These are phyloP conservation scores for Thelonectria rubi DNA, from an alignment of 2,329 filamentous ascomycete genomes.

Conservation along the genomic window DNA sequence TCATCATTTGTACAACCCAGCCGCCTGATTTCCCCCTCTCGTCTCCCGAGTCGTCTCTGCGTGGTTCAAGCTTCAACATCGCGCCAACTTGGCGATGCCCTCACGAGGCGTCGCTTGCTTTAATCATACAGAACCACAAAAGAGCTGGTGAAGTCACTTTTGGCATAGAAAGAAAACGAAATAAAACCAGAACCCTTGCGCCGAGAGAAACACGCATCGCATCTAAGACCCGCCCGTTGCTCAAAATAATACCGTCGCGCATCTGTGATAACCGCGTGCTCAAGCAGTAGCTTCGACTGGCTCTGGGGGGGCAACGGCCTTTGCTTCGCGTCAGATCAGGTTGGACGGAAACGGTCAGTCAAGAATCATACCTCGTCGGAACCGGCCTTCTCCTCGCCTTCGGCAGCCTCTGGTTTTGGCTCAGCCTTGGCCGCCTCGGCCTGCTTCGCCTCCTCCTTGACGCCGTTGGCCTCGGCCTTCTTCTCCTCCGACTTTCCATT, in stretches of 20 bases:
- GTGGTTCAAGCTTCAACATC: slow-evolving; percentile 28
- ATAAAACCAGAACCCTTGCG: slow-evolving; percentile 41
- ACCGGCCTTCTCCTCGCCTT: slow-evolving; percentile 36
- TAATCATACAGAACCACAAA: slow-evolving; percentile 43
- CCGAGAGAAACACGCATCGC: slow-evolving; percentile 35
- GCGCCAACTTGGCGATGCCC: slow-evolving; percentile 27
- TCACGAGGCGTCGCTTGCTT: slow-evolving; percentile 27
- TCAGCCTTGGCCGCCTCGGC: slow-evolving; percentile 44
- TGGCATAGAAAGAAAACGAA: slow-evolving; percentile 37
- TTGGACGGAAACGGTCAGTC: not conserved
- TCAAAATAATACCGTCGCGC: slow-evolving; percentile 16
- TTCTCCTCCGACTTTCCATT: slow-evolving; percentile 58
- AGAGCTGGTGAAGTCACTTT: slow-evolving; percentile 40
- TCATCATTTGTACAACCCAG: slow-evolving; percentile 40
- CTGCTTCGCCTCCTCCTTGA: slow-evolving; percentile 51
- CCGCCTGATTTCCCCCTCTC: slow-evolving; percentile 16
- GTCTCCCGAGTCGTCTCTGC: slow-evolving; percentile 10
- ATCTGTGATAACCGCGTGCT: slow-evolving; percentile 6
- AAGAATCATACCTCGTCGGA: slow-evolving; percentile 49
- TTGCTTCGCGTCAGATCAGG: slow-evolving; percentile 24
- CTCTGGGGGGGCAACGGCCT: slow-evolving; percentile 45
- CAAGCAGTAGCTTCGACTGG: slow-evolving; percentile 51
- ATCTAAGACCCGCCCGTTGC: slow-evolving; percentile 36
- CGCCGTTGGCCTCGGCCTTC: slow-evolving; percentile 51
- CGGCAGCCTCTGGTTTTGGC: slow-evolving; percentile 30